Base-by-base conservation (phyloP, 768 basidiomycete genomes). In the Ramaria rubella region DNA sequence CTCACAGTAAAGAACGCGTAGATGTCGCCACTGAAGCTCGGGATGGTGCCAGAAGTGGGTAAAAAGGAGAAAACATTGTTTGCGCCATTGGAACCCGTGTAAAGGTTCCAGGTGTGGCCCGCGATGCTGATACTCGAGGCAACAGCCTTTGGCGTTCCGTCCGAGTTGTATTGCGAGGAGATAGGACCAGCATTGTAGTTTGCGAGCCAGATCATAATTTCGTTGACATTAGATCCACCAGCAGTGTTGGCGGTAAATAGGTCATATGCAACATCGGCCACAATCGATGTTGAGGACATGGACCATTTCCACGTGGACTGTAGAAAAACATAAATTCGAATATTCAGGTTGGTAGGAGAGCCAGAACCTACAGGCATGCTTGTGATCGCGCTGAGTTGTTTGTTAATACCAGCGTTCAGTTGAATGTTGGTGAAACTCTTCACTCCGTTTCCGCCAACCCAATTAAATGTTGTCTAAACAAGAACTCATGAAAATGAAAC, bases 161-260 rank as follows among this genome's bases (percentile, higher is more conserved):
- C 52, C 0, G 73, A 66, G 62, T 69, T 67, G 64, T 82, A 85
- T 0, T 60, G 19, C 19, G 70, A 67, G 14, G 81, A 81, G 59
- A 85, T 83, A 1, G 85, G 85, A 2, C 75, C 75, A 3, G 82
- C 77, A 60, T 79, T 78, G 70, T 67, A 74, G 62, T 77, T 81
- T 1, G 74, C 82, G 14, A 85, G 75, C 85, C 84, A 85, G 58
- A 86, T 67, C 84, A 86, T 86, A 61, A 85, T 73, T 59, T 78
- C 77, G 59, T 70, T 62, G 30, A 61, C 58, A 52, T 75, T 74
- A 36, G 73, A 66, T 30, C 83, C 83, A 1, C 77, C 77, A 33
- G 79, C 40, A 4, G 70, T 69, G 58, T 62, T 62, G 2, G 83
- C 78, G 0, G 83, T 86, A 72, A 86, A 87, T 1, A 86, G 58